Evolutionary conservation across 1,284 basidiomycete species (phyloP).

Genomic region (Austroboletus olivaceoglutinosus): DNA sequence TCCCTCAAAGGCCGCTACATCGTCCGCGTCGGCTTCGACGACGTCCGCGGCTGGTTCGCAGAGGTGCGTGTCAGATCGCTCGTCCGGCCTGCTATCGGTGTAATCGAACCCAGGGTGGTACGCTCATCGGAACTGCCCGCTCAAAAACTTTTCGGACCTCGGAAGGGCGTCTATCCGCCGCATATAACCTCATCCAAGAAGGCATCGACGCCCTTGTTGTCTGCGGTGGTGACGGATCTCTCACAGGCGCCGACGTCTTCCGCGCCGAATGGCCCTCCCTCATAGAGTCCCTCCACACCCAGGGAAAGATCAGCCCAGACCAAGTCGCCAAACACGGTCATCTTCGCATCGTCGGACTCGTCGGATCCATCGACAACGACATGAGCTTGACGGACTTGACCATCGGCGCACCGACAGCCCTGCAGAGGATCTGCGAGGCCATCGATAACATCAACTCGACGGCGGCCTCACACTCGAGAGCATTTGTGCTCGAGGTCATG

Average conservation of each 20-base stretch:
- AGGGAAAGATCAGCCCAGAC: conserved; percentile 75
- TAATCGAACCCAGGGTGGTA: conserved; percentile 73
- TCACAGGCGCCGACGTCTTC: conserved; percentile 95
- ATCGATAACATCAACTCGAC: conserved; percentile 99
- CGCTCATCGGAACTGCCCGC: conserved; percentile 93
- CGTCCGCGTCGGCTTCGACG: conserved; percentile 97
- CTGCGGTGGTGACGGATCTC: conserved; percentile 94
- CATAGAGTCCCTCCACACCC: conserved; percentile 63
- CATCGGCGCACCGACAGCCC: conserved; percentile 93
- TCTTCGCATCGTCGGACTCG: conserved; percentile 94
- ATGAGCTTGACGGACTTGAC: conserved; percentile 98
- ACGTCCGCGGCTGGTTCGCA: conserved; percentile 93
- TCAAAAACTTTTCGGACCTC: conserved; percentile 83
- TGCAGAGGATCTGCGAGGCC: conserved; percentile 95
- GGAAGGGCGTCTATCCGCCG: conserved; percentile 86
- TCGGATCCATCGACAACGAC: conserved; percentile 98
- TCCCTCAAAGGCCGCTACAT: conserved; percentile 91
- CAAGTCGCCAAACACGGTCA: conserved; percentile 74
- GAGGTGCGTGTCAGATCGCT: conserved; percentile 50
- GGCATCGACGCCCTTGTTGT: conserved; percentile 97
- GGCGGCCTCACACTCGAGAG: conserved; percentile 92
- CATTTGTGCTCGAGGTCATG: conserved; percentile 99
- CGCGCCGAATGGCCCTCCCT: conserved; percentile 91
- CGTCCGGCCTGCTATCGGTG: not conserved
- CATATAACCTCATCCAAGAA: conserved; percentile 89